Conservation (phyloP, 179 eudicot species). For the Spergularia azorica region DNA sequence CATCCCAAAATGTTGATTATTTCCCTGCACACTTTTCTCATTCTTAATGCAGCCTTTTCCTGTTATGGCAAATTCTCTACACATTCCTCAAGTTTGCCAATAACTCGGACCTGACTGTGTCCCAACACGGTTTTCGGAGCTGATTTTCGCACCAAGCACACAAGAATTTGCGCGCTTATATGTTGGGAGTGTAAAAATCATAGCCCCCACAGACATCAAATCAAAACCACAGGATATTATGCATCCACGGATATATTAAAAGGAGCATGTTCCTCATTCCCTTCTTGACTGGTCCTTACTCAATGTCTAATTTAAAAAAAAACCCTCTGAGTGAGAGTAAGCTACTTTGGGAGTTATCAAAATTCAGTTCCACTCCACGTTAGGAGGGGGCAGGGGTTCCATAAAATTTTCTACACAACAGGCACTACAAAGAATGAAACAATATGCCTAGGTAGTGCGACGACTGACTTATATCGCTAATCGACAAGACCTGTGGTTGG, state of each 20-base stretch:
- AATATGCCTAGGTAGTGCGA: slow-evolving; percentile 39
- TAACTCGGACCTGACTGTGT: too few species aligned
- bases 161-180: too few species aligned
- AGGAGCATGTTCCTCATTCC: slow-evolving; percentile 36
- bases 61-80: not conserved
- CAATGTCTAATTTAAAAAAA: slow-evolving; percentile 29
- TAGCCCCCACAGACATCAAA: not conserved
- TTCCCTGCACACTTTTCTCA: not conserved
- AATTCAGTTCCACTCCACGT: slow-evolving; percentile 66
- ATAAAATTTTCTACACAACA: slow-evolving; percentile 39
- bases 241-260: slow-evolving; percentile 20
- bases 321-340: slow-evolving; percentile 20
- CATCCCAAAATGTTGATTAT: not conserved
- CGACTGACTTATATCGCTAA: slow-evolving; percentile 21
- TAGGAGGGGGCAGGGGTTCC: slow-evolving; percentile 37
- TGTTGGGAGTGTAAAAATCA: too few species aligned
- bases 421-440: slow-evolving; percentile 43
- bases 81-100: not conserved
- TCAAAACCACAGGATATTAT: slow-evolving; percentile 3
- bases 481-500: slow-evolving; percentile 6
- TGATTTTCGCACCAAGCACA: too few species aligned
- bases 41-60: not conserved
- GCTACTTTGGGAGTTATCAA: slow-evolving; percentile 41
- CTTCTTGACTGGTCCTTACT: slow-evolving; percentile 24
- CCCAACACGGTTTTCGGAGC: too few species aligned